Conservation (phyloP, 2,329 filamentous ascomycete species). For the Trichophyton equinum region DNA sequence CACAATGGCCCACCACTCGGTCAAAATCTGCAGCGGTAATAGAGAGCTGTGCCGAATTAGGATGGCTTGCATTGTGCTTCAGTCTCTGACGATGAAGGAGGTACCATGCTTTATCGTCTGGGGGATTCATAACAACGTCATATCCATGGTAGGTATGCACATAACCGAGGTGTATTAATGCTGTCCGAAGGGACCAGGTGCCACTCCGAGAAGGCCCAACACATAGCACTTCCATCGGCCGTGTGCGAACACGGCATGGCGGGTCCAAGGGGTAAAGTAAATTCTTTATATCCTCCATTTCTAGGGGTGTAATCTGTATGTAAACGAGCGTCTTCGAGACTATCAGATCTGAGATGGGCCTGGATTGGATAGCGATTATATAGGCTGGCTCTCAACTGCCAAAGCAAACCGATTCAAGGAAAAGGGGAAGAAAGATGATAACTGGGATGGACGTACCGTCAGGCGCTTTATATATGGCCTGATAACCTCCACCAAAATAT, state of each 20-base stretch:
- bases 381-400: not conserved
- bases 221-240: not conserved
- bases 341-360: not conserved
- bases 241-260: not conserved
- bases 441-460: not conserved
- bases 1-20: not conserved
- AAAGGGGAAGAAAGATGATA: not conserved
- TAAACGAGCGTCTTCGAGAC: no score
- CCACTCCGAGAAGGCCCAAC: slow-evolving; percentile 1
- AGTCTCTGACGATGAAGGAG: slow-evolving; percentile 53
- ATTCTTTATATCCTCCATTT: not conserved
- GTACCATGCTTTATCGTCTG: slow-evolving; percentile 54
- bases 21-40: not conserved
- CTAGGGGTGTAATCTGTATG: not conserved
- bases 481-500: not conserved
- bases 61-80: slow-evolving; percentile 13
- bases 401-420: not conserved
- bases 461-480: not conserved
- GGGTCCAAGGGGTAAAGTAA: not conserved
- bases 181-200: slow-evolving; percentile 42
- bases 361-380: no score
- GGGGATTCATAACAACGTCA: slow-evolving; percentile 57
- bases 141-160: slow-evolving; percentile 62
- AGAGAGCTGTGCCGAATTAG: not conserved
- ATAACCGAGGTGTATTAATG: slow-evolving; percentile 54